Evolutionary conservation across 257 asterid species (phyloP).

Genomic region (Nemophila menziesii): DNA sequence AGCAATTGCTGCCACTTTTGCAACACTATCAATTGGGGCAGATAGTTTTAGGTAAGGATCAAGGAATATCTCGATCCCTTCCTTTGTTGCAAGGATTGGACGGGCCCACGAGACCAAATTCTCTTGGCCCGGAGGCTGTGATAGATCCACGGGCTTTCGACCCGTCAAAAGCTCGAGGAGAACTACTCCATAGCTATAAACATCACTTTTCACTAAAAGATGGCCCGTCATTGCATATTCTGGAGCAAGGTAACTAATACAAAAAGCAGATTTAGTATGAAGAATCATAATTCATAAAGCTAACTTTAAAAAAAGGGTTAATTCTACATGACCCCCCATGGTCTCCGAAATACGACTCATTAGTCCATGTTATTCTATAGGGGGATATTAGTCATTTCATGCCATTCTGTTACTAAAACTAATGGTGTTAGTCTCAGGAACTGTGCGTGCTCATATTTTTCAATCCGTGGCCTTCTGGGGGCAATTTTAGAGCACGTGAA

Average conservation of each 20-base stretch:
- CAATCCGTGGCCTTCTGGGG: too few species aligned
- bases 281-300: too few species aligned
- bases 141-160: slow-evolving; percentile 72
- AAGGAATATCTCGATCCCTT: slow-evolving; percentile 47
- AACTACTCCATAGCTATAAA: slow-evolving; percentile 91
- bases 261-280: too few species aligned
- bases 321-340: too few species aligned
- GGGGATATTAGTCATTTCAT: too few species aligned
- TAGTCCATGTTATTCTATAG: too few species aligned
- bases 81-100: slow-evolving; percentile 51
- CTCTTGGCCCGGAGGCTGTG: slow-evolving; percentile 88
- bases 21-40: slow-evolving; percentile 35
- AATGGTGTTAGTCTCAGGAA: too few species aligned
- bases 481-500: too few species aligned
- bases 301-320: too few species aligned
- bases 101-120: slow-evolving; percentile 89
- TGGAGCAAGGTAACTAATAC: slow-evolving; percentile 76
- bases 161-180: slow-evolving; percentile 90
- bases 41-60: slow-evolving; percentile 36
- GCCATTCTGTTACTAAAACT: too few species aligned
- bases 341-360: too few species aligned
- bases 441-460: too few species aligned
- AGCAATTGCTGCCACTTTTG: slow-evolving; percentile 80
- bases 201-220: slow-evolving; percentile 91
- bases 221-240: slow-evolving; percentile 99